Evolutionary conservation across 441 rosid genomes (phyloP), one percentile per base, ranked within the genome.

Genomic region (Metrosideros polymorpha): DNA sequence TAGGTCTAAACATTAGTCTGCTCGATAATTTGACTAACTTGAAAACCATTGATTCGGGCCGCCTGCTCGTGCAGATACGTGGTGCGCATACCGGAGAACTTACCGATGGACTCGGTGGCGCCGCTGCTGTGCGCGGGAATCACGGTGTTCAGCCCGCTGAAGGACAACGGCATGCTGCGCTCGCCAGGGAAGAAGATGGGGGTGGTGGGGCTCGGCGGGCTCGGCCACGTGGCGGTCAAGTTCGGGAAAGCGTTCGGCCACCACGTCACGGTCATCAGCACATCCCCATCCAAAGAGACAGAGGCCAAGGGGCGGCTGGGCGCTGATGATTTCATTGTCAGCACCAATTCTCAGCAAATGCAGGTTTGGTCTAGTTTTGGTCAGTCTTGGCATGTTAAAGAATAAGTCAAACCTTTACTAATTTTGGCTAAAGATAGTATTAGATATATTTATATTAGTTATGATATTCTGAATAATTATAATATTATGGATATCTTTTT

Each of bases 191-290:
- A 94, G 84, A 92, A 75, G 86, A 89, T 96, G 47, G 97, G 97
- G 14, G 86, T 93, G 0, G 95, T 93, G 24, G 97, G 98, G 39
- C 90, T 94, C 1, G 96, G 98, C 6, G 98, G 95, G 7, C 94
- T 95, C 14, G 98, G 97, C 22, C 97, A 94, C 85, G 89, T 94
- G 29, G 96, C 96, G 9, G 93, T 96, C 52, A 96, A 94, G 85
- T 92, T 94, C 84, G 95, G 89, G 4, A 93, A 96, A 88, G 98
- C 95, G 12, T 94, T 94, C 84, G 94, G 96, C 75, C 93, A 93
- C 88, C 94, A 93, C 29, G 97, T 95, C 13, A 94, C 97, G 1
- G 96, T 95, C 32, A 94, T 95, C 84, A 94, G 96, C 87, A 90
- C 95, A n/a, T 94, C 95, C 82, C 91, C 96, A 4, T 89, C 89